Base-by-base conservation (phyloP, 768 basidiomycete genomes). In the Lentinula sp. region DNA sequence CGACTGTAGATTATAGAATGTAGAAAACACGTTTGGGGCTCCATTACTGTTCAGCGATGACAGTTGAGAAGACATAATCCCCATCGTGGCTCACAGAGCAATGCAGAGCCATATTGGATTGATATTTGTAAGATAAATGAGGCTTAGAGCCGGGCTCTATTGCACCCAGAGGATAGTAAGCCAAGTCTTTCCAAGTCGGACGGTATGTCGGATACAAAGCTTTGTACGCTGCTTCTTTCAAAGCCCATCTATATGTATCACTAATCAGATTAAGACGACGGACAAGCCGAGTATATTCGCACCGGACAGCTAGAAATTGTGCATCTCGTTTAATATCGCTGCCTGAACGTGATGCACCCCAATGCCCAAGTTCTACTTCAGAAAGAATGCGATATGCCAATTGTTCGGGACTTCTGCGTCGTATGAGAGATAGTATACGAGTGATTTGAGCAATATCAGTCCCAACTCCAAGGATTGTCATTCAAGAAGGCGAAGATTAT, bases 221-320 rank as follows among this genome's bases (percentile, higher is more conserved):
- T 68, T 95, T 95, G 75, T 93, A 95, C 0, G 86, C 85, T 0
- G 93, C 89, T 71, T 95, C 93, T 66, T 95, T 95, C 18, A 89
- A 81, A 35, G 84, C 78, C 90, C 91, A 95, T 15, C 92, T 94
- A 65, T 31, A 18, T 52, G 31, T 1, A 42, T 49, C 9, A 28
- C 3, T 28, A 0, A 32, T 59, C 55, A 56, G 55, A 37, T 6
- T 37, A 4, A 40, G 43, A 6, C 3, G 9, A 32, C 28, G 15
- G 13, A 66, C 39, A 53, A 64, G 18, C 23, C 28, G 13, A 35
- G 15, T 21, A 45, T 15, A 18, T 42, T 11, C 83, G 21, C 69
- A 92, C 92, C 92, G 81, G 42, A 93, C 88, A 35, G 85, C 87
- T 18, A 94, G 74, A 68, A 85, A 93, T 13, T 75, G 79, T 5